Base-by-base conservation (phyloP, 2,329 filamentous ascomycete genomes). In the Shiraia bambusicola region DNA sequence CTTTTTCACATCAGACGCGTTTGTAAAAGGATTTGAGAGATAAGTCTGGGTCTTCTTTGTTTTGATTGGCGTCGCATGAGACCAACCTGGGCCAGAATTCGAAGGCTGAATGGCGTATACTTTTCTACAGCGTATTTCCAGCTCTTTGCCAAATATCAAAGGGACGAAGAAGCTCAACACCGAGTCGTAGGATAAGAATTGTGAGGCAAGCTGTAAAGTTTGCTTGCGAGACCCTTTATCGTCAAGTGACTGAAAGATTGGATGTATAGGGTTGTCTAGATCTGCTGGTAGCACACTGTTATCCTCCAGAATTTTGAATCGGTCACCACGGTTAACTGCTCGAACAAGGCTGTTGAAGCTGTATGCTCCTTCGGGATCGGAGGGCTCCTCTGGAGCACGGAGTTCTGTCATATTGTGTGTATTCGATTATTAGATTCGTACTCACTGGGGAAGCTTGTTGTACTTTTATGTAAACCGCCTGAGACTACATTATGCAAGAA, bases 81-180 rank as follows among this genome's bases (percentile, higher is more conserved):
- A 50, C 4, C 37, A 52, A 19, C 25, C 40, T 0, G 28, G 24
- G 4, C 54, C 16, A 7, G 56, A 56, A 19, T 66, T 45, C 12
- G 53, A 54, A 14, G 65, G 47, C 25, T 54, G 60, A 0, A 29
- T 52, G 28, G 49, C 60, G 3, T 17, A 25, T 17, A 25, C 32
- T 17, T 33, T n/a, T 2, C 25, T 27, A 28, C 42, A 37, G n/a
- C 9, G 32, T 13, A 17, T 43, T 11, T 34, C 40, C n/a, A 59
- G 30, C 22, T 52, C 37, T 19, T 32, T 42, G 19, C 65, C 65
- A 24, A 61, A 58, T 2, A 63, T 40, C 15, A 65, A 45, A 4
- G 54, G 53, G 14, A 66, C 46, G 30, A 65, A 68, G 39, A 65
- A 68, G 26, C 52, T 47, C 4, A 68, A 49, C 13, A 61, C 40